phyloP scores from a whole-genome alignment of 2,329 filamentous ascomycete genomes.

The Cladosporium sp. region DNA sequence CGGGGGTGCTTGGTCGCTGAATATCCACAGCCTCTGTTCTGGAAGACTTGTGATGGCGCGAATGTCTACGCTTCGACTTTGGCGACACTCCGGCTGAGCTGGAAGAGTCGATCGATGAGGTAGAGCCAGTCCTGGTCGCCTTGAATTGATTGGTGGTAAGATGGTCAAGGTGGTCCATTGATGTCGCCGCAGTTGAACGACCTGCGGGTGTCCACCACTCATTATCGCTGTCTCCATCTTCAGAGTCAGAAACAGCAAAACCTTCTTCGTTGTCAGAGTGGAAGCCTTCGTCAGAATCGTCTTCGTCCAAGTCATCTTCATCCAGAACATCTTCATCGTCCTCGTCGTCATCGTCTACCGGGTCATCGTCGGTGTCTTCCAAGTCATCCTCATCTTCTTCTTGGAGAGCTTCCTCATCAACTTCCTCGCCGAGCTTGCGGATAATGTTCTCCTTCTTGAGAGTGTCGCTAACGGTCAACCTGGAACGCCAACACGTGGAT shows the following conservation, averaged over 20 bases:
- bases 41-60: conserved; percentile 6
- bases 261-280: conserved; percentile 76
- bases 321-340: conserved; percentile 66
- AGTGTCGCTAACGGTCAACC: conserved; percentile 85
- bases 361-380: conserved; percentile 38
- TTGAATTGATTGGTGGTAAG: conserved; percentile 37
- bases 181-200: conserved; percentile 50
- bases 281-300: conserved; percentile 59
- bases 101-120: conserved; percentile 52
- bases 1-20: conserved; percentile 45
- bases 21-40: conserved; percentile 29
- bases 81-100: conserved; percentile 33
- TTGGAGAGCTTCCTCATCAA: conserved; percentile 78
- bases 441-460: conserved; percentile 86
- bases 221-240: conserved; percentile 63
- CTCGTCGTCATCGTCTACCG: conserved; percentile 47
- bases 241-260: conserved; percentile 66
- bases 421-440: conserved; percentile 79
- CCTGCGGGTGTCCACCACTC: conserved; percentile 63
- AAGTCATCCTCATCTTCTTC: conserved; percentile 52
- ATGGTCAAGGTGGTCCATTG: conserved; percentile 48
- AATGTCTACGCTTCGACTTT: conserved; percentile 6
- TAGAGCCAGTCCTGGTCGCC: conserved; percentile 37
- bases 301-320: conserved; percentile 49
- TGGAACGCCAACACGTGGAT: conserved; percentile 57